Evolutionary conservation across 169 alveolate species (phyloP), one percentile per base, ranked within the genome.

Genomic region (Sarcocystis neurona): DNA sequence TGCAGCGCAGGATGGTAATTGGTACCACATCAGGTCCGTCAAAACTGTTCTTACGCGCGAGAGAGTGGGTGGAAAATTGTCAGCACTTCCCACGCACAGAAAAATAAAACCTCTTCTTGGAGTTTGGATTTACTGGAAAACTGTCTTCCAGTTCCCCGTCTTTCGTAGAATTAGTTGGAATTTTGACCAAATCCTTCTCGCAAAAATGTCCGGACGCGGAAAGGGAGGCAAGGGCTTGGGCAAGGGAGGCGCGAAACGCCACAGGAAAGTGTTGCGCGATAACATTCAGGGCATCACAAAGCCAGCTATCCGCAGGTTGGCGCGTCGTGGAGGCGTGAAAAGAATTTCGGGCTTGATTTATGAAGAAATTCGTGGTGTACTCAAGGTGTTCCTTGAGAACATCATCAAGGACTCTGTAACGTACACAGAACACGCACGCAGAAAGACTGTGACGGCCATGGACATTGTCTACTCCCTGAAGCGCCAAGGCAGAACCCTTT

Each of bases 311-410:
- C 97, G 99, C 92, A 98, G 99, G 94, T 95, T 99, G 90, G 99
- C 99, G 77, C 98, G 99, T 91, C 98, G 99, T 95, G 99, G 99
- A 92, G 99, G 99, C 87, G 99, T 99, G 72, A 99, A 99, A 96
- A 99, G 99, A 96, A 99, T 99, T 88, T 97, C 99, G 53, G 99
- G 99, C 90, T 95, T 98, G 94, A 98, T 99, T 92, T 99, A 99
- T 95, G 99, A 98, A 94, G 99, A 99, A 97, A 97, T 99, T 72
- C 97, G 99, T 90, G 98, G 98, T 91, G 99, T 98, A 85, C 96
- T 99, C 87, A 98, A 98, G 97, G 96, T 97, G 48, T 99, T 98
- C 98, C 96, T 99, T 89, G 99, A 98, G 95, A 96, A 96, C 92
- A 99, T 98, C 84, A 97, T 99, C 93, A 98, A 98, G 96, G 99